Percentiles rank a stretch among this genome's conserved stretches.
Conservation (phyloP, 192 early-diverging fungal species). For the Coemansia sp. region DNA sequence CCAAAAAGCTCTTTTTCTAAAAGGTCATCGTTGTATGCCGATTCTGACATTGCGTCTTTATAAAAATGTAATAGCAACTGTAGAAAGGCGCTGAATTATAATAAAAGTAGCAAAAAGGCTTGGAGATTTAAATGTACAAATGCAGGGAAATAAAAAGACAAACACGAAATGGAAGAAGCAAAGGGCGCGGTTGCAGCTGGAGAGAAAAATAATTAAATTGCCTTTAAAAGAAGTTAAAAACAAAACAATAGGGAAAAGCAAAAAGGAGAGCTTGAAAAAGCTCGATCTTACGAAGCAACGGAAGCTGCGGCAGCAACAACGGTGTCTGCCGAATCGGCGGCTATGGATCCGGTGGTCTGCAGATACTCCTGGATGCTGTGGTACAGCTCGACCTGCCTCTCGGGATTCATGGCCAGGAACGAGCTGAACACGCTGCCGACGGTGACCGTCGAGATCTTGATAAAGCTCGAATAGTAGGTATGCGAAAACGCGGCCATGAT, state of each 20-base stretch:
- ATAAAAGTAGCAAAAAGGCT: not conserved
- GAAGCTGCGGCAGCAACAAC: not conserved
- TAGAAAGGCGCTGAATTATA: not conserved
- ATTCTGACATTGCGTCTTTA: constrained; percentile 38
- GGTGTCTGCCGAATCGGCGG: not conserved
- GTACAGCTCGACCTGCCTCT: constrained; percentile 46
- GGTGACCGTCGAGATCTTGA: constrained; percentile 59
- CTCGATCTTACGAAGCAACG: not conserved
- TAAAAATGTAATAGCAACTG: constrained; percentile 2
- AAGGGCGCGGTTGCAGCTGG: not conserved
- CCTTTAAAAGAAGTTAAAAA: not conserved
- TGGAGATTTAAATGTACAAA: not conserved
- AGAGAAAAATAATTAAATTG: not conserved
- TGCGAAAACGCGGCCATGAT: constrained; percentile 92
- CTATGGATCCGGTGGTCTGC: constrained; percentile 34
- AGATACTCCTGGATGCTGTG: constrained; percentile 56
- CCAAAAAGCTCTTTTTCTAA: constrained; percentile 54
- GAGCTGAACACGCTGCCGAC: constrained; percentile 45
- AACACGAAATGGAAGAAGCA: constrained; percentile 5
- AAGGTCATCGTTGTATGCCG: constrained; percentile 40
- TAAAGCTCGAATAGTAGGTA: constrained; percentile 86
- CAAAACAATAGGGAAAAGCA: not conserved
- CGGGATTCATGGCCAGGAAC: constrained; percentile 37
- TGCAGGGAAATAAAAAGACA: not conserved
- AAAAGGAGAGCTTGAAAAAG: not conserved